Percentiles rank a stretch among this genome's conserved stretches.
phyloP scores from a whole-genome alignment of 441 rosid species.

The Erodium chrysanthum region DNA sequence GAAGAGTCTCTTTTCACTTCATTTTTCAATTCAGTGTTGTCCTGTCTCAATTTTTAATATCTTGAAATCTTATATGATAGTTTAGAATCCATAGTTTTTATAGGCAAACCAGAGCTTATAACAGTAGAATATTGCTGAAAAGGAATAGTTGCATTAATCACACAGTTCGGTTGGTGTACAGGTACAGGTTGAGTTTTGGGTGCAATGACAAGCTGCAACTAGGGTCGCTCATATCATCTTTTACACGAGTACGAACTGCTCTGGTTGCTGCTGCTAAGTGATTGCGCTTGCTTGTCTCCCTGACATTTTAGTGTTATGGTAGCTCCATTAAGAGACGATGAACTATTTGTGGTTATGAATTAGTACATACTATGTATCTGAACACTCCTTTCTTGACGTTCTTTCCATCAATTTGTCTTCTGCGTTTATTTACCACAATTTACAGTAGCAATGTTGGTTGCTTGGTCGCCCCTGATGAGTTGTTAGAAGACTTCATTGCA shows the following conservation, averaged over 20 bases:
- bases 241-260: conserved; percentile 21
- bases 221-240: conserved; percentile 20
- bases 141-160: background rate
- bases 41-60: too few species aligned
- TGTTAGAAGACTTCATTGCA: too few species aligned
- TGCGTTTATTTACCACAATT: background rate
- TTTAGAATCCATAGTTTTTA: too few species aligned
- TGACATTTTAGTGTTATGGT: background rate
- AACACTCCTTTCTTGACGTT: background rate
- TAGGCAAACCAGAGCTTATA: too few species aligned
- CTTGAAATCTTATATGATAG: too few species aligned
- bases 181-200: conserved; percentile 20
- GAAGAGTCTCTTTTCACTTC: too few species aligned
- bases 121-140: too few species aligned
- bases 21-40: too few species aligned
- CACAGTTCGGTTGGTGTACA: background rate
- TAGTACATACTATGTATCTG: too few species aligned
- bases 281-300: background rate
- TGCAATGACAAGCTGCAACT: conserved; percentile 24
- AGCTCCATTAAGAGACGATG: too few species aligned
- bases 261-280: conserved; percentile 20
- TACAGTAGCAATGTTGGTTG: background rate
- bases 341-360: background rate
- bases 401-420: background rate
- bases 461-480: too few species aligned